A percentile compares a stretch with the other conserved stretches of the same genome.
Conservation (phyloP, 2,329 filamentous ascomycete species). For the Boeremia exigua region DNA sequence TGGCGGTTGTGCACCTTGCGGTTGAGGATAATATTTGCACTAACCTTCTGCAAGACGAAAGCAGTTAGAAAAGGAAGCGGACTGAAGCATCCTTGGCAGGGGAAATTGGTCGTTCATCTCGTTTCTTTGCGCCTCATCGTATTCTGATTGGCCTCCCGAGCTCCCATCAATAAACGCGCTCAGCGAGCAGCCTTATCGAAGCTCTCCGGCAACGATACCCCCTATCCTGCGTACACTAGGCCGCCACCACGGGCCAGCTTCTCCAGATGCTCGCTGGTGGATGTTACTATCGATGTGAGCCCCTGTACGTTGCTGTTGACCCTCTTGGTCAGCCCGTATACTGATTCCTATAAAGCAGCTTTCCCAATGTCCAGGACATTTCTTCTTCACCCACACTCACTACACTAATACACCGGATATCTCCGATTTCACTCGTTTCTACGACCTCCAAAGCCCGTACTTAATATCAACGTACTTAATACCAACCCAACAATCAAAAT, state of each 20-base stretch:
- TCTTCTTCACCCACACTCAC: constrained; percentile 47
- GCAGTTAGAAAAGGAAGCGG: constrained; percentile 27
- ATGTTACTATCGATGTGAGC: constrained; percentile 32
- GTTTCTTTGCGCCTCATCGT: constrained; percentile 30
- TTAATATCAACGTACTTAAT: constrained; percentile 46
- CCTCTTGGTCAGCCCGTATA: constrained; percentile 34
- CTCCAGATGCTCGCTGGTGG: constrained; percentile 31
- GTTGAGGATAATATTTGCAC: constrained; percentile 24
- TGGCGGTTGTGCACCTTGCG: constrained; percentile 19
- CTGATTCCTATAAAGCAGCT: constrained; percentile 45
- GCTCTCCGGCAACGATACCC: constrained; percentile 29
- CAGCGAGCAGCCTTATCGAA: constrained; percentile 31
- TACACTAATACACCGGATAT: constrained; percentile 47
- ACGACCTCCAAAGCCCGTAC: constrained; percentile 38
- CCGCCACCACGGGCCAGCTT: constrained; percentile 36
- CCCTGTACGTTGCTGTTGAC: constrained; percentile 32
- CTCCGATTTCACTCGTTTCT: constrained; percentile 51
- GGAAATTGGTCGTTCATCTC: constrained; percentile 44
- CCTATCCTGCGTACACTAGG: constrained; percentile 39
- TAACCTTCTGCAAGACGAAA: constrained; percentile 21
- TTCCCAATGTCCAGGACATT: constrained; percentile 26
- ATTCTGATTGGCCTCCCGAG: constrained; percentile 28
- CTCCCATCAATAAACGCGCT: constrained; percentile 42
- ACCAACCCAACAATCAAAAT: constrained; percentile 47
- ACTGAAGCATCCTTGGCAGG: constrained; percentile 37